These are phyloP conservation scores for Annulohypoxylon moriforme DNA, from an alignment of 495 filamentous ascomycete species.

Conservation along the genomic window DNA sequence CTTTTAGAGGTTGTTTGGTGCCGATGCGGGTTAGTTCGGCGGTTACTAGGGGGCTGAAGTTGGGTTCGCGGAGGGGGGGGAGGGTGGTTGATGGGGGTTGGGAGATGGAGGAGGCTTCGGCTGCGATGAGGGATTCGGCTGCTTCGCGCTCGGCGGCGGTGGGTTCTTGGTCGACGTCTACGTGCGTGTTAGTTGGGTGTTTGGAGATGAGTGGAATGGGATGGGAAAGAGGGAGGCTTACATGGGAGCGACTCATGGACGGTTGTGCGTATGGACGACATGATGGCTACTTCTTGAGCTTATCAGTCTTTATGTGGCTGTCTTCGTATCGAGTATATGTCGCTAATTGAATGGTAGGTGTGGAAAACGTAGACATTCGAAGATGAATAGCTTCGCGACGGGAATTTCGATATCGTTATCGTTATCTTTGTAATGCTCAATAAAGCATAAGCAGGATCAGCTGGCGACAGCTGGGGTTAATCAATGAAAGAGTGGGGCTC, in stretches of 20 bases:
- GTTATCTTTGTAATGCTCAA: slow-evolving; percentile 20
- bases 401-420: slow-evolving; percentile 30
- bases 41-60: slow-evolving; percentile 71
- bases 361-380: slow-evolving; percentile 1
- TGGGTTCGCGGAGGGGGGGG: slow-evolving; percentile 44
- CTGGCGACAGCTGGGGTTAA: background rate
- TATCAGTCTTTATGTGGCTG: background rate
- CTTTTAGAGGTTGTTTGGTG: slow-evolving; percentile 58
- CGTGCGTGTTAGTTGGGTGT: slow-evolving; percentile 40
- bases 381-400: slow-evolving; percentile 13
- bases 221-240: slow-evolving; percentile 52
- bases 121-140: slow-evolving; percentile 72
- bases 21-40: slow-evolving; percentile 64
- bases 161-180: slow-evolving; percentile 78
- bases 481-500: background rate
- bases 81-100: slow-evolving; percentile 62
- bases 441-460: background rate
- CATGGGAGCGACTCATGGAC: slow-evolving; percentile 88
- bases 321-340: slow-evolving; percentile 35
- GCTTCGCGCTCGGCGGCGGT: slow-evolving; percentile 66
- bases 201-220: slow-evolving; percentile 1
- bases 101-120: slow-evolving; percentile 56
- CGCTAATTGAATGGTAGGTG: slow-evolving; percentile 1
- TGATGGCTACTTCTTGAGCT: slow-evolving; percentile 45
- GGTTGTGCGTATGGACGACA: slow-evolving; percentile 74